Evolutionary conservation across 139 green algal genomes (phyloP).

Genomic region (Picochlorum sp.): DNA sequence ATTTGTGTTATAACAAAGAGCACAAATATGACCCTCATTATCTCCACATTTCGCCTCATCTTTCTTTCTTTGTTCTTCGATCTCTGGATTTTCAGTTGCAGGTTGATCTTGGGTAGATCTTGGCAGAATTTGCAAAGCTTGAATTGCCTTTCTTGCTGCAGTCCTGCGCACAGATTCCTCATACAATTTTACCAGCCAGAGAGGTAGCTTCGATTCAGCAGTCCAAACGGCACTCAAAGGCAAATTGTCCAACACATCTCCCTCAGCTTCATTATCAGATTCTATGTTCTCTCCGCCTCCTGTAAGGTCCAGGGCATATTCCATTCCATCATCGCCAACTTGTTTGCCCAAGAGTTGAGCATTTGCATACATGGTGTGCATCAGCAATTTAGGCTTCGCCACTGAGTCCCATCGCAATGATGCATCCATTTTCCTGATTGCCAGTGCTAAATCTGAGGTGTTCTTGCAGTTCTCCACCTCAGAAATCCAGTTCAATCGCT

Average conservation of each 20-base stretch:
- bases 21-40: conserved; percentile 34
- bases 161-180: conserved; percentile 39
- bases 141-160: conserved; percentile 7
- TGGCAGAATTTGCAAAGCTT: background rate
- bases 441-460: conserved; percentile 29
- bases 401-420: conserved; percentile 14
- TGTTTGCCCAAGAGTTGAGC: background rate
- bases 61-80: conserved; percentile 7
- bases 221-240: conserved; percentile 22
- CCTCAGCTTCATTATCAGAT: no score
- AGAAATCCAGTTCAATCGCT: conserved; percentile 23
- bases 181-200: conserved; percentile 40
- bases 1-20: background rate
- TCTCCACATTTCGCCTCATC: conserved; percentile 22
- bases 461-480: conserved; percentile 21
- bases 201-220: conserved; percentile 33
- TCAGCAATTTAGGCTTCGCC: conserved; percentile 1
- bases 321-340: background rate
- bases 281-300: no score
- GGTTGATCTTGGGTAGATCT: background rate
- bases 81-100: conserved; percentile 7
- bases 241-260: no score
- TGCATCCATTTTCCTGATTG: conserved; percentile 34
- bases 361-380: conserved; percentile 2
- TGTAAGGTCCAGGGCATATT: background rate